A percentile compares a stretch with the other conserved stretches of the same genome.
Conservation (phyloP, 2,329 filamentous ascomycete genomes). For the Plectosphaerella plurivora region DNA sequence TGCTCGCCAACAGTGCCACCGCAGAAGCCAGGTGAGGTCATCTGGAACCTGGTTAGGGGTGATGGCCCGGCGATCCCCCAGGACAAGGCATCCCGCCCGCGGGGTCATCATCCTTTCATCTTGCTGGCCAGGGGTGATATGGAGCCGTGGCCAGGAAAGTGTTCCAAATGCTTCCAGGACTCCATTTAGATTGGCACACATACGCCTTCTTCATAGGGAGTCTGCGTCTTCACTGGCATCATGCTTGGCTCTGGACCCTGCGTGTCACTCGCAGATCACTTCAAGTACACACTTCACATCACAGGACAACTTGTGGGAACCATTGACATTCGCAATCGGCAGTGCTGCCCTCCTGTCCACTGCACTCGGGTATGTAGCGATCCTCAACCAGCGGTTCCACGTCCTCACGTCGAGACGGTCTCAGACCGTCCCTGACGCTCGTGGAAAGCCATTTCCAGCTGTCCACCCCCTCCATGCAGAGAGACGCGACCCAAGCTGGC, state of each 20-base stretch:
- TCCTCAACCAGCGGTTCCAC: conserved; percentile 60
- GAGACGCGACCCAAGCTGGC: background rate
- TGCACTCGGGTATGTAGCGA: conserved; percentile 56
- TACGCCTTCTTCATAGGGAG: no score
- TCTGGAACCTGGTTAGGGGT: background rate
- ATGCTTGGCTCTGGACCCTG: no score
- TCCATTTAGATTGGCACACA: no score
- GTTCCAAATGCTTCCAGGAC: no score
- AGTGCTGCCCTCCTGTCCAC: conserved; percentile 43
- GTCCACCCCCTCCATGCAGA: conserved; percentile 48
- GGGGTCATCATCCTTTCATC: background rate
- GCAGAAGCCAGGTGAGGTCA: background rate
- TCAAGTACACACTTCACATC: background rate
- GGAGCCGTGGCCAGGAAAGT: no score
- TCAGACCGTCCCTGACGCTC: conserved; percentile 41
- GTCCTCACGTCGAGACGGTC: conserved; percentile 47
- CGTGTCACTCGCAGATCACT: no score
- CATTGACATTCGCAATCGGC: conserved; percentile 58
- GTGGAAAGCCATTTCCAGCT: conserved; percentile 56
- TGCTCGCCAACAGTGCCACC: background rate
- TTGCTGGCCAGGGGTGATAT: no score
- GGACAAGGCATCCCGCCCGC: background rate
- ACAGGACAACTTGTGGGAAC: conserved; percentile 33
- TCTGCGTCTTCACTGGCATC: no score
- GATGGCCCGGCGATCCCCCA: background rate